A percentile compares a stretch with the other conserved stretches of the same genome.
Evolutionary conservation across 306 rosid species (phyloP).

Genomic region (Oxytropis ochrocephala): DNA sequence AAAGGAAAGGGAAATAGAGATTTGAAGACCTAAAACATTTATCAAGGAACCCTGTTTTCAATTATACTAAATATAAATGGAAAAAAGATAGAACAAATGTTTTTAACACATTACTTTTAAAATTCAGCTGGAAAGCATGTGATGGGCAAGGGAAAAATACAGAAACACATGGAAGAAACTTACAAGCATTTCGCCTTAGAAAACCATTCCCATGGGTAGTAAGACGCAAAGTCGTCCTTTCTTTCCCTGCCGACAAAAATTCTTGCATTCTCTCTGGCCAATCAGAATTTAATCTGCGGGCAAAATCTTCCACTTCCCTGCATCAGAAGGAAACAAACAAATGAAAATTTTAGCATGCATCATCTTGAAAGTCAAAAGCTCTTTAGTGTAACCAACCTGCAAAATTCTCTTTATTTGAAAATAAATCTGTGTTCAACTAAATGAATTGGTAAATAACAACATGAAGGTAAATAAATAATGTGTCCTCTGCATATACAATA

Average conservation of each 20-base stretch:
- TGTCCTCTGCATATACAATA: conserved; percentile 1
- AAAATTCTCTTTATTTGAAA: conserved; percentile 1
- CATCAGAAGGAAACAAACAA: conserved; percentile 17
- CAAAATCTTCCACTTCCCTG: conserved; percentile 98
- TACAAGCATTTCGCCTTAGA: conserved; percentile 54
- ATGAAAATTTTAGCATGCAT: neutral
- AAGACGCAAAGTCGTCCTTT: conserved; percentile 42
- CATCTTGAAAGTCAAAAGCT: neutral
- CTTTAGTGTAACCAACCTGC: neutral
- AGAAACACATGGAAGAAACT: conserved; percentile 5
- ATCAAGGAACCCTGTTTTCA: neutral
- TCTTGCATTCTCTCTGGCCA: conserved; percentile 98
- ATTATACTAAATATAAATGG: neutral
- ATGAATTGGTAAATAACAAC: neutral
- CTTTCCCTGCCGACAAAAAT: conserved; percentile 67
- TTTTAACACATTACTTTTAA: neutral
- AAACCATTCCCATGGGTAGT: conserved; percentile 50
- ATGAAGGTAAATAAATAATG: conserved; percentile 5
- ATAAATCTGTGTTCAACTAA: neutral
- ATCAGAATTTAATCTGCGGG: conserved; percentile 84
- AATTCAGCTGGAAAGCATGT: conserved; percentile 16
- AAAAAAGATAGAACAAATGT: neutral
- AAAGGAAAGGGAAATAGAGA: neutral
- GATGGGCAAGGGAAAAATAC: conserved; percentile 8
- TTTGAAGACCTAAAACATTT: neutral